Base-by-base conservation (phyloP, 352 stramenopile genomes). In the Thraustochytrium striatum region DNA sequence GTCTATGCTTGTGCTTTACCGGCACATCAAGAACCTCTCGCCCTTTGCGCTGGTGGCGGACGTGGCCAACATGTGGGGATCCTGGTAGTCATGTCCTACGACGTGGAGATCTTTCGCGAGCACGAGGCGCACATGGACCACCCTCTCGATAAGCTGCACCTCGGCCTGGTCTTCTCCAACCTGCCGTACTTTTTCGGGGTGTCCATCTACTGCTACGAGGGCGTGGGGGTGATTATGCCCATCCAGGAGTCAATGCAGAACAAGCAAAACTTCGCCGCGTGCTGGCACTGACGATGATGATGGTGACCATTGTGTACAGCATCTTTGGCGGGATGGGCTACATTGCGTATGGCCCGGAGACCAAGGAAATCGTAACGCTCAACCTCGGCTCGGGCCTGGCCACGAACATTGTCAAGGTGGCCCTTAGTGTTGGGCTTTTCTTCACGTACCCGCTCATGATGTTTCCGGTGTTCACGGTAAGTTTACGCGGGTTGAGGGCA, bases 401-500 rank as follows among this genome's bases (percentile, higher is more conserved):
- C 39, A 87, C 87, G 47, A 90, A 82, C 32, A 85, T 94, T 57
- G 91, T 96, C 36, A 93, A 95, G 82, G 70, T 94, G 9, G 91
- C 88, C 11, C 81, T 96, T 19, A 96, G 88, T 57, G 82, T 91
- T 9, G 92, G 88, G 0, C 85, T 97, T 0, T 96, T 96, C 82
- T 91, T 95, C 61, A 95, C 92, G 53, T 96, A 95, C 72, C 92
- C 92, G 2, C 86, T 97, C 30, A 96, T 96, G 92, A 89, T 97
- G 78, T 95, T 95, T 83, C 92, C 91, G 0, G 89, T 95, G 3
- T 93, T 93, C 81, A 89, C 89, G n/a, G 84, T 92, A n/a, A 70
- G 47, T 91, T 0, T 72, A 88, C 33, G 83, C 85, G 28, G 53
- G 87, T 30, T n/a, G n/a, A n/a, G n/a, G n/a, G n/a, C n/a, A n/a